Percentiles rank a stretch among this genome's conserved stretches.
Conservation (phyloP, 331 rosid species). For the Malus hybrid region DNA sequence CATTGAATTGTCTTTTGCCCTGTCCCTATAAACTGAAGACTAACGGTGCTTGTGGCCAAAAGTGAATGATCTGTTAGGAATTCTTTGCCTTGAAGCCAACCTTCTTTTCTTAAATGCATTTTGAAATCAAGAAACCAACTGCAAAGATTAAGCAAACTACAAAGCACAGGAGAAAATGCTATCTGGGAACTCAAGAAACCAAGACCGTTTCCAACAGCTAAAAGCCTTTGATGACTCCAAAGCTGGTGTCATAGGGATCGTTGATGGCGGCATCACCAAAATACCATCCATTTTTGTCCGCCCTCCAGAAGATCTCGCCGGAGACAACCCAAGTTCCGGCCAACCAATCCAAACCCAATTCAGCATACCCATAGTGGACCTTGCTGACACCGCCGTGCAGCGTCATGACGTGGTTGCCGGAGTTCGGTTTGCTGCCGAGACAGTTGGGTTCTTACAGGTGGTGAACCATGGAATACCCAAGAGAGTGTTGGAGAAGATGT, state of each 20-base stretch:
- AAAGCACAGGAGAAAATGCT: background rate
- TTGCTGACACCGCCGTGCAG: background rate
- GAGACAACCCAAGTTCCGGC: background rate
- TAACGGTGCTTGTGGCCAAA: background rate
- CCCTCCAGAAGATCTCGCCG: background rate
- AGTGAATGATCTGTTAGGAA: background rate
- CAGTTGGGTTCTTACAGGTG: conserved; percentile 32
- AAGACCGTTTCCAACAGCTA: background rate
- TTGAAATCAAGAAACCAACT: too few relatives aligned
- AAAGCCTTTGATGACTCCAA: conserved; percentile 23
- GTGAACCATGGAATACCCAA: conserved; percentile 37
- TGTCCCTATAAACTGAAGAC: background rate
- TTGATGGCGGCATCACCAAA: conserved; percentile 14
- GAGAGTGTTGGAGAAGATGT: conserved; percentile 16
- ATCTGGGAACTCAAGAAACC: background rate
- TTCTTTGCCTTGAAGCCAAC: background rate
- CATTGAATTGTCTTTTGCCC: background rate
- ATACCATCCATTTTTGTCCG: conserved; percentile 10
- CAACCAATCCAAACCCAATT: background rate
- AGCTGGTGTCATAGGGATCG: conserved; percentile 15
- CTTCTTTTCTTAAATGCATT: background rate
- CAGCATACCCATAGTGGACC: conserved; percentile 20
- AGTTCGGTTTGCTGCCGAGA: conserved; percentile 11
- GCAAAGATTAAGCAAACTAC: too few relatives aligned
- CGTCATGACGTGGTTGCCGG: background rate